Evolutionary conservation across 2,329 filamentous ascomycete genomes (phyloP).

Genomic region (Kalmusia sp.): DNA sequence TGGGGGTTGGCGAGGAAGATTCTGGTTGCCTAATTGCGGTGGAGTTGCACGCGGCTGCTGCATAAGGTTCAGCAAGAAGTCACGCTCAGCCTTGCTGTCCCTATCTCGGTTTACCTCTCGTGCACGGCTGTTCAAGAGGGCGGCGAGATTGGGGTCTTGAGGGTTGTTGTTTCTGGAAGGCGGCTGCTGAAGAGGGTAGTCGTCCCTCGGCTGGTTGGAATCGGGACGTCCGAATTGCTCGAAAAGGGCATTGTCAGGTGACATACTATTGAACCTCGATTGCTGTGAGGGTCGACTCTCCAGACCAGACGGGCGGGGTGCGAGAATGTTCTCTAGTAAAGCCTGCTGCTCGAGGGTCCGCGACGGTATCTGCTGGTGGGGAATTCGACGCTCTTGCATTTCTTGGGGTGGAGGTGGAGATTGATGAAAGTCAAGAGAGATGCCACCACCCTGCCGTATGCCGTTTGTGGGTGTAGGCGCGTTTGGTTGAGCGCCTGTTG

Average conservation of each 20-base stretch:
- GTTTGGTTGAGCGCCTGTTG: constrained; percentile 23
- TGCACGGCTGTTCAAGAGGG: constrained; percentile 48
- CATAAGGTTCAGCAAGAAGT: constrained; percentile 88
- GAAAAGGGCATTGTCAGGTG: constrained; percentile 38
- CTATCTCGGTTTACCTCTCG: constrained; percentile 46
- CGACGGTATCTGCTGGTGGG: constrained; percentile 25
- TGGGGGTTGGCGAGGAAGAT: constrained; percentile 43
- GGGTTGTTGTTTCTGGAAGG: constrained; percentile 38
- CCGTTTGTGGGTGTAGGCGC: constrained; percentile 35
- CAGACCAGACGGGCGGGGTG: constrained; percentile 36
- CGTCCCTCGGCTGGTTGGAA: constrained; percentile 37
- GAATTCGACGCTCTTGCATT: constrained; percentile 28
- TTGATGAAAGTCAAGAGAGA: constrained; percentile 41
- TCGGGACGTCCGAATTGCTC: constrained; percentile 44
- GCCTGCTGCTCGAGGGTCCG: constrained; percentile 44
- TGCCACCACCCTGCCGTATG: constrained; percentile 34
- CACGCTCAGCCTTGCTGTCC: constrained; percentile 69
- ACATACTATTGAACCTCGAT: constrained; percentile 40
- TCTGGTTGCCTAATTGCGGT: constrained; percentile 41
- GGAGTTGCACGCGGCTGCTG: constrained; percentile 57
- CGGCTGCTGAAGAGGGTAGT: constrained; percentile 39
- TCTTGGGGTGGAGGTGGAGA: constrained; percentile 37
- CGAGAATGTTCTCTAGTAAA: constrained; percentile 45
- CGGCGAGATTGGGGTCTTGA: constrained; percentile 42
- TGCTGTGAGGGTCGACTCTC: constrained; percentile 40